Evolutionary conservation across 768 basidiomycete species (phyloP), one percentile per base, ranked within the genome.

Genomic region (Fomitopsis pulvina): DNA sequence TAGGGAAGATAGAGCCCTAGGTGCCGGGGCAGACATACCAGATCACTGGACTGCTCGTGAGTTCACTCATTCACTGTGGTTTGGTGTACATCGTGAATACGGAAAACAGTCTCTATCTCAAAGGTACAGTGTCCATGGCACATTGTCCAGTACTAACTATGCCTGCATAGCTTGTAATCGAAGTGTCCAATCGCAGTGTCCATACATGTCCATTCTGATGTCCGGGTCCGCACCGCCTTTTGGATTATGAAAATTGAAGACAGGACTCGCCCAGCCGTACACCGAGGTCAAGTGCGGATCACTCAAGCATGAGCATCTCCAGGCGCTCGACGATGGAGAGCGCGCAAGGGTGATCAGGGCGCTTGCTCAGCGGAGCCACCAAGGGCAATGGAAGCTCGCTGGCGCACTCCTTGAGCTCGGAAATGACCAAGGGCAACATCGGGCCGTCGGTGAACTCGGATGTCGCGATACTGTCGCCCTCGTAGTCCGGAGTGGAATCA

Each of bases 41-140:
- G n/a, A n/a, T n/a, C n/a, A n/a, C n/a, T n/a, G n/a, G n/a, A n/a
- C n/a, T n/a, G n/a, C n/a, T n/a, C n/a, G n/a, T n/a, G n/a, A n/a
- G n/a, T n/a, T n/a, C n/a, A n/a, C n/a, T n/a, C n/a, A n/a, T n/a
- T n/a, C n/a, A n/a, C n/a, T n/a, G n/a, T n/a, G n/a, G n/a, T n/a
- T n/a, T n/a, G n/a, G n/a, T n/a, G n/a, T n/a, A n/a, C n/a, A n/a
- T n/a, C n/a, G n/a, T n/a, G n/a, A n/a, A n/a, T n/a, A n/a, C n/a
- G n/a, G n/a, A n/a, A n/a, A n/a, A n/a, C n/a, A n/a, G n/a, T n/a
- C n/a, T n/a, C n/a, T n/a, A n/a, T n/a, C n/a, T n/a, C n/a, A n/a
- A n/a, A n/a, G n/a, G n/a, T 42, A 42, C 21, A 42, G 41, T 42
- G 41, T 42, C 41, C 41, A 42, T 42, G 41, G 21, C 41, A 42